Evolutionary conservation across 2,329 filamentous ascomycete genomes (phyloP).

Genomic region (Colletotrichum nymphaeae): DNA sequence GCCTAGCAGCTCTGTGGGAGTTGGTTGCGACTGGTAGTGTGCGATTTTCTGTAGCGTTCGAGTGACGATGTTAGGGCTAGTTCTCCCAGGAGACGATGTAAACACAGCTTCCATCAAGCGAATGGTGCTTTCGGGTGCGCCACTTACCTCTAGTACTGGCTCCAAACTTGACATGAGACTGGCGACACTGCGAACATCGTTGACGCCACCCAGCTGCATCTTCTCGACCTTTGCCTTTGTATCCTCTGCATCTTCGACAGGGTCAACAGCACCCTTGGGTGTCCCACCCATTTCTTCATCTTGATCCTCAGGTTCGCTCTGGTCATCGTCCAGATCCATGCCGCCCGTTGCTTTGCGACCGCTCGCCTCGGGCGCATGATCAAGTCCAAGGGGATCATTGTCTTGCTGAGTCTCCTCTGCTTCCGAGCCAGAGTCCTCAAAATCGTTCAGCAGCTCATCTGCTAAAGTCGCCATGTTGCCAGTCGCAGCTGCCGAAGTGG

Average conservation of each 20-base stretch:
- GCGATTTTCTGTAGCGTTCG: constrained; percentile 78
- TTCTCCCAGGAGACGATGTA: constrained; percentile 69
- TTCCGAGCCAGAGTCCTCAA: constrained; percentile 87
- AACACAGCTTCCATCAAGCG: constrained; percentile 56
- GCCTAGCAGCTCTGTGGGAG: constrained; percentile 75
- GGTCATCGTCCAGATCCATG: constrained; percentile 71
- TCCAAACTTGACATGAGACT: constrained; percentile 84
- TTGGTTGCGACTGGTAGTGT: constrained; percentile 77
- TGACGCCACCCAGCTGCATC: constrained; percentile 79
- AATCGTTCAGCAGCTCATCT: constrained; percentile 92
- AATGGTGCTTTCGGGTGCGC: constrained; percentile 19
- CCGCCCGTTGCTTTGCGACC: constrained; percentile 52
- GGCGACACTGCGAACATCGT: constrained; percentile 84
- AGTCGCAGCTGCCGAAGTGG: background rate
- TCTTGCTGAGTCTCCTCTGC: constrained; percentile 71
- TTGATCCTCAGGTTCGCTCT: constrained; percentile 64
- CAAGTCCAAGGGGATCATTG: constrained; percentile 56
- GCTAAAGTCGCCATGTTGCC: constrained; percentile 85
- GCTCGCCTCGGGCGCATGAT: constrained; percentile 54
- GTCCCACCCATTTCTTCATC: constrained; percentile 67
- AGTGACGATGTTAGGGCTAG: constrained; percentile 75
- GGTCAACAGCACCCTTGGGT: constrained; percentile 57
- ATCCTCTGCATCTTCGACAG: constrained; percentile 73
- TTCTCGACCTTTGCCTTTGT: constrained; percentile 84
- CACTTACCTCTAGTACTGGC: constrained; percentile 84